phyloP scores from a whole-genome alignment of 192 early-diverging fungal genomes.

The Entomortierella parvispora region DNA sequence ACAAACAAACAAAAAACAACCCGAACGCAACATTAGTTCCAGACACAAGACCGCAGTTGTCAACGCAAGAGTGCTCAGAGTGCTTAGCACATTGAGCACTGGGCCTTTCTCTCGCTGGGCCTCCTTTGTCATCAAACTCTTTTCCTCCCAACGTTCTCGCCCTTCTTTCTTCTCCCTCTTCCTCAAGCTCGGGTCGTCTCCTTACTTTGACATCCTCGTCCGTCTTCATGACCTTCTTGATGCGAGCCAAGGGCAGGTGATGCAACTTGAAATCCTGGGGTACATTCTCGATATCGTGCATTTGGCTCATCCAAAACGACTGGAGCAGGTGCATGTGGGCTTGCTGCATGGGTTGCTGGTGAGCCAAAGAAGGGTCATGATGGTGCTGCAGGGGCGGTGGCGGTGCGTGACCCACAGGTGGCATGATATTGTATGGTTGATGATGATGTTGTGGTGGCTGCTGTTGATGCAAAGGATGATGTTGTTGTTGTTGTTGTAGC shows the following conservation, averaged over 20 bases:
- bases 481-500: slow-evolving; percentile 2
- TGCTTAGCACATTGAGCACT: too few relatives aligned
- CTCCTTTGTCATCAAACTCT: too few relatives aligned
- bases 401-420: slow-evolving; percentile 2
- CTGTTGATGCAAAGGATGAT: slow-evolving; percentile 6
- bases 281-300: slow-evolving; percentile 71
- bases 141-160: too few relatives aligned
- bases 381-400: slow-evolving; percentile 36
- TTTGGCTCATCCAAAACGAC: slow-evolving; percentile 79
- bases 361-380: slow-evolving; percentile 18
- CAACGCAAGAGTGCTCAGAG: too few relatives aligned
- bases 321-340: slow-evolving; percentile 43
- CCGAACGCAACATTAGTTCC: too few relatives aligned
- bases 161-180: too few relatives aligned
- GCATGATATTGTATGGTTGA: slow-evolving; percentile 24
- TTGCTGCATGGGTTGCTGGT: slow-evolving; percentile 45
- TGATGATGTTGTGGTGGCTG: slow-evolving; percentile 26
- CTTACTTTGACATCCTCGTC: slow-evolving; percentile 95
- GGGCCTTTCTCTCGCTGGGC: too few relatives aligned
- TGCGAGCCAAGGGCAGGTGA: slow-evolving; percentile 89
- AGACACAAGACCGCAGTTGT: too few relatives aligned
- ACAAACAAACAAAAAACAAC: background rate
- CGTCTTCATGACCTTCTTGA: slow-evolving; percentile 99
- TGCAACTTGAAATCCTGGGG: slow-evolving; percentile 92
- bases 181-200: too few relatives aligned